Evolutionary conservation across 306 rosid genomes (phyloP).

Genomic region (Prunus kanzakura): DNA sequence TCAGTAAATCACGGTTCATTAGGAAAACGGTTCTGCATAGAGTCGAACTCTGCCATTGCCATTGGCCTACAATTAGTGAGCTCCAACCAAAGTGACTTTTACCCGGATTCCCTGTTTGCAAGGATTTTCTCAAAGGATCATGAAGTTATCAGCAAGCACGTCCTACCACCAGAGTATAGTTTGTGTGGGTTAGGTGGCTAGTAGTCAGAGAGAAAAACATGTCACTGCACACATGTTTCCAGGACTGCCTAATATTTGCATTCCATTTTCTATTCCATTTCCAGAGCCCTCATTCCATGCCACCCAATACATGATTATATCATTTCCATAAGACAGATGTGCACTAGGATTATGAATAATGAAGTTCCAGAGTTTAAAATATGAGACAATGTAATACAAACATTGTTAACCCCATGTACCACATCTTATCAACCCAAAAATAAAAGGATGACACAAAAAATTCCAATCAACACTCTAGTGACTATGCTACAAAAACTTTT

Average conservation of each 20-base stretch:
- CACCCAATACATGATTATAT: background rate
- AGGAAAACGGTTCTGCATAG: too few relatives aligned
- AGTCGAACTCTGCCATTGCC: too few relatives aligned
- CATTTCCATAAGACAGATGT: background rate
- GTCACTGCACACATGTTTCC: background rate
- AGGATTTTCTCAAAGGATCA: too few relatives aligned
- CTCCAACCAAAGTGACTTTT: too few relatives aligned
- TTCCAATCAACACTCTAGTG: background rate
- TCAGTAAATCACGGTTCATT: too few relatives aligned
- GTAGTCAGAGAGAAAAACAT: background rate
- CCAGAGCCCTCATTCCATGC: background rate
- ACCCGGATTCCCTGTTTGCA: too few relatives aligned
- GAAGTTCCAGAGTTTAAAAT: background rate
- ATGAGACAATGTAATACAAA: background rate
- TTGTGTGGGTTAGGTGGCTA: too few relatives aligned
- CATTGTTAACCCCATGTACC: background rate
- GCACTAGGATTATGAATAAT: background rate
- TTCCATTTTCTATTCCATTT: background rate
- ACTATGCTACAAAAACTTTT: background rate
- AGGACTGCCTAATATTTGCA: background rate
- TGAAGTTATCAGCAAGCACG: too few relatives aligned
- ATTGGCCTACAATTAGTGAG: too few relatives aligned
- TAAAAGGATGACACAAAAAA: background rate
- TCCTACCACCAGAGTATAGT: too few relatives aligned
- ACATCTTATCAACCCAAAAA: slow-evolving; percentile 8